Conservation (phyloP, 352 stramenopile genomes). For the Phytophthora multivora region DNA sequence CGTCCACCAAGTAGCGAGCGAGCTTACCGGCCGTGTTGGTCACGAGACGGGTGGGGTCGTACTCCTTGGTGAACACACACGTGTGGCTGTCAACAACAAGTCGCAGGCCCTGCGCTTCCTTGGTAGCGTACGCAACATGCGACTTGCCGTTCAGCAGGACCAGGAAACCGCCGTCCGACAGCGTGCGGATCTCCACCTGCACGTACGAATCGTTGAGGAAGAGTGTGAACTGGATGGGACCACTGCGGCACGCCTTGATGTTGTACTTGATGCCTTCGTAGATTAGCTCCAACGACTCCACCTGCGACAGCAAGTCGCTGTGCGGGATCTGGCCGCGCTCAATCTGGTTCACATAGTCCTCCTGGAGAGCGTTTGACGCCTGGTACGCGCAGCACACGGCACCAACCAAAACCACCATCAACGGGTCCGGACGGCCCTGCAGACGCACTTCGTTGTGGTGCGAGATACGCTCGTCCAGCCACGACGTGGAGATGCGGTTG, state of each 20-base stretch:
- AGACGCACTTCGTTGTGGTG: constrained; percentile 90
- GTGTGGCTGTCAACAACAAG: constrained; percentile 95
- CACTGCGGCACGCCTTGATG: constrained; percentile 90
- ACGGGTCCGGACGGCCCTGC: constrained; percentile 80
- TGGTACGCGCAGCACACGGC: constrained; percentile 87
- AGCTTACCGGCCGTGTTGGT: constrained; percentile 99
- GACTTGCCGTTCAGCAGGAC: constrained; percentile 96
- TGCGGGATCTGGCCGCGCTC: constrained; percentile 93
- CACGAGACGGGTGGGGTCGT: constrained; percentile 97
- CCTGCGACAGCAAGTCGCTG: constrained; percentile 83
- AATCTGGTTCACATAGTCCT: constrained; percentile 85
- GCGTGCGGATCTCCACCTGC: constrained; percentile 94
- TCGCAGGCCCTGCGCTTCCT: constrained; percentile 88
- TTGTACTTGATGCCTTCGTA: constrained; percentile 99
- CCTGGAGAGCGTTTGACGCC: constrained; percentile 67
- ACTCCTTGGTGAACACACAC: constrained; percentile 99
- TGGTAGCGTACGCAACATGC: constrained; percentile 97
- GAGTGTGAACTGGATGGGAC: constrained; percentile 92
- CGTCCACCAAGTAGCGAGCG: constrained; percentile 98
- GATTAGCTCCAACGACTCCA: constrained; percentile 96
- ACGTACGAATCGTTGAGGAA: constrained; percentile 88
- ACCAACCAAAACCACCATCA: constrained; percentile 90
- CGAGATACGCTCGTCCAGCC: constrained; percentile 98
- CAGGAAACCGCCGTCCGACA: constrained; percentile 98
- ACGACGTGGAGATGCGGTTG: constrained; percentile 99